These are phyloP conservation scores for Areca catechu DNA, from an alignment of 176 grass and related monocot genomes.

Conservation along the genomic window DNA sequence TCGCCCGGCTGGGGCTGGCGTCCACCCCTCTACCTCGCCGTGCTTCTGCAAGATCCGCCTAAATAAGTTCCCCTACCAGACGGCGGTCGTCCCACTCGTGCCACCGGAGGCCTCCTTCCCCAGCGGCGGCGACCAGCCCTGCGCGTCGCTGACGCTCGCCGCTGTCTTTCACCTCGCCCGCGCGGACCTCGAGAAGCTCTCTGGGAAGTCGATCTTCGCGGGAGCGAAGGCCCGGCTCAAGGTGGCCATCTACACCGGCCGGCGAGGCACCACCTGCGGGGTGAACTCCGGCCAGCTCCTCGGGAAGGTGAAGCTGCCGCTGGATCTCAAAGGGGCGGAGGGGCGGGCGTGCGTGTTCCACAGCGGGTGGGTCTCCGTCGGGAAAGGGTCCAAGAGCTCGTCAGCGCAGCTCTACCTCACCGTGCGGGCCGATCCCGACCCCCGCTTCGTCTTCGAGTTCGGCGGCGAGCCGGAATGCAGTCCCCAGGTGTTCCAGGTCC, in stretches of 20 bases:
- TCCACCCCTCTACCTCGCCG: too few relatives aligned
- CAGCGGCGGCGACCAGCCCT: too few relatives aligned
- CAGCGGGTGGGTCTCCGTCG: slow-evolving; percentile 65
- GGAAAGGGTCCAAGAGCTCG: slow-evolving; percentile 28
- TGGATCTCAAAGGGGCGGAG: slow-evolving; percentile 62
- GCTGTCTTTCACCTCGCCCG: slow-evolving; percentile 67
- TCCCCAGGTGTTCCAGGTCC: slow-evolving; percentile 69
- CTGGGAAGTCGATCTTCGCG: slow-evolving; percentile 41
- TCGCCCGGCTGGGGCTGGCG: too few relatives aligned
- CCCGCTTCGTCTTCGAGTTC: slow-evolving; percentile 81
- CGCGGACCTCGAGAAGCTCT: slow-evolving; percentile 45
- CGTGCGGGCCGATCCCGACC: slow-evolving; percentile 67
- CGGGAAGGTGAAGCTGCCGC: slow-evolving; percentile 54
- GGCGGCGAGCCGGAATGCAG: slow-evolving; percentile 86
- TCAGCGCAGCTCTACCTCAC: slow-evolving; percentile 51
- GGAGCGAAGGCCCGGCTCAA: slow-evolving; percentile 34
- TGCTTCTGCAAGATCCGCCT: too few relatives aligned
- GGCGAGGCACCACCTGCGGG: slow-evolving; percentile 38
- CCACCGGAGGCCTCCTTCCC: too few relatives aligned
- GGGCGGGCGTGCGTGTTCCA: slow-evolving; percentile 39
- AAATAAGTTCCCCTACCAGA: too few relatives aligned
- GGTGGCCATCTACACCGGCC: slow-evolving; percentile 66
- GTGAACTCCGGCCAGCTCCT: slow-evolving; percentile 52
- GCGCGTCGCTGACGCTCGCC: background rate
- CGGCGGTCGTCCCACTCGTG: too few relatives aligned